Evolutionary conservation across 352 stramenopile genomes (phyloP), one percentile per base, ranked within the genome.

Genomic region (Phytophthora pini): DNA sequence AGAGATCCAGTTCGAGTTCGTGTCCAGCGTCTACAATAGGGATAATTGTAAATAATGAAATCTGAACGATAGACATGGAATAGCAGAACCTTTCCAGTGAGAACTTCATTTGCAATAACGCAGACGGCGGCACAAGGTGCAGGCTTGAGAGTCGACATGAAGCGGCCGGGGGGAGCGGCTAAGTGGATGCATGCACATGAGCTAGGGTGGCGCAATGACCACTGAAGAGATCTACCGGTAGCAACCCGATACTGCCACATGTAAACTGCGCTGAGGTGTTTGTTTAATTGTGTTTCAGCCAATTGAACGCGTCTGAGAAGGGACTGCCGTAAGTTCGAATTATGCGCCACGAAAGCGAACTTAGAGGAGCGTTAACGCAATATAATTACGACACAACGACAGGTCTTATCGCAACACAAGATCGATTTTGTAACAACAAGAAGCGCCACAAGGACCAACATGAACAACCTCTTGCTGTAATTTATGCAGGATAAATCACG

Each of bases 81-180:
- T 26, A 26, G 24, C 24, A 26, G 24, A 26, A 93, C 88, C 75
- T 96, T 96, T 34, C 86, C 88, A 11, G 82, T 90, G 15, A 96
- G 74, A 17, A 96, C 84, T 83, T 96, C 88, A 56, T 94, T 93
- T 41, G 66, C 88, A 39, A 96, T 89, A 34, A 96, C 84, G 39
- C 86, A 96, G 43, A 94, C 51, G 1, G 88, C 88, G 12, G 86
- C 88, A 27, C 81, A 72, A 5, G 86, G 88, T 10, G 72, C 61
- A 11, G 62, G 44, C 8, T 49, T 34, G 6, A 53, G 17, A 38
- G 26, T 62, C 10, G 64, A 73, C 43, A 69, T 49, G 7, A 34
- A 12, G 13, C 52, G 45, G 9, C 7, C 24, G 10, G 17, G 36
- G 20, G 47, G n/a, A 32, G 2, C 7, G 36, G 12, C 9, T 34